Evolutionary conservation across 805 yeast species (phyloP), one percentile per base, ranked within the genome.

Genomic region (Torulaspora quercuum): DNA sequence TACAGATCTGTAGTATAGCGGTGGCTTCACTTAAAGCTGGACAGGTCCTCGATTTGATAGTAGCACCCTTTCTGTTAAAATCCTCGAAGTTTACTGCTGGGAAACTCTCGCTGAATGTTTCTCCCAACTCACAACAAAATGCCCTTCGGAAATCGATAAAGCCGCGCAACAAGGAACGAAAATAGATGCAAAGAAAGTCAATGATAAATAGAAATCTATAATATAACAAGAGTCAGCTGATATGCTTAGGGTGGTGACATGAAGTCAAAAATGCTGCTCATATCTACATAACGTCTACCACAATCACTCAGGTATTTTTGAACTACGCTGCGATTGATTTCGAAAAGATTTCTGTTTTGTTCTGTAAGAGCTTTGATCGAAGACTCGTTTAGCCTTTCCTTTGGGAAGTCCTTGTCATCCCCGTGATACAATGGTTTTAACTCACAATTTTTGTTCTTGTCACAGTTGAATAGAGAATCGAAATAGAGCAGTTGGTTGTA

Each of bases 211-310:
- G 5, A 34, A 32, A 37, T 37, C 37, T 26, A 20, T 7, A 21
- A 14, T n/a, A 34, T 26, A 19, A 18, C 18, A 13, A 13, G 35
- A 12, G 7, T 17, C 28, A n/a, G n/a, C n/a, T n/a, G n/a, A n/a
- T n/a, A n/a, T n/a, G n/a, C n/a, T n/a, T 24, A 21, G 14, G 11
- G 22, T 10, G 17, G 21, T 12, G 22, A n/a, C 76, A 76, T 74
- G 46, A 74, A 76, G 33, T 72, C 81, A 60, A 89, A 89, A n/a
- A 89, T 79, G 14, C 75, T 65, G 6, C 79, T 78, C 84, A 90
- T 79, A 56, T 86, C 84, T 33, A 89, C 97, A 60, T 78, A 88
- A 33, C 96, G 72, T 48, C 96, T 79, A 4, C 95, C 97, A 63
- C 90, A 83, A 44, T 83, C 83, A 34, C 69, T 69, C 48, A 90